Percentiles rank a stretch among this genome's conserved stretches.
These are phyloP conservation scores for Notholithocarpus densiflorus DNA, from an alignment of 306 rosid genomes.

Conservation along the genomic window DNA sequence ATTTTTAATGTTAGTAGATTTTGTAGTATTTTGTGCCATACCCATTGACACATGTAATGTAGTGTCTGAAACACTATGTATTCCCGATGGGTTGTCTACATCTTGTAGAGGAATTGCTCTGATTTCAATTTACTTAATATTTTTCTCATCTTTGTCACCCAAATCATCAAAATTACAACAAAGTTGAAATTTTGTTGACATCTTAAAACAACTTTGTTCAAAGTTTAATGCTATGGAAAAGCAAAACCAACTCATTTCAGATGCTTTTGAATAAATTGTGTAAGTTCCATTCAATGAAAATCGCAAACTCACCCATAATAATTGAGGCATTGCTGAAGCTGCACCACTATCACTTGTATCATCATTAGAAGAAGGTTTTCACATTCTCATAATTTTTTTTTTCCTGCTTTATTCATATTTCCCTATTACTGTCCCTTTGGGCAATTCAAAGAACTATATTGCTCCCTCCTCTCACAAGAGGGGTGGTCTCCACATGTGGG, in stretches of 20 bases:
- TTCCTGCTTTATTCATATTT: background rate
- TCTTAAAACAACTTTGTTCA: background rate
- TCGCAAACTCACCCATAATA: no score
- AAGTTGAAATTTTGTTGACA: background rate
- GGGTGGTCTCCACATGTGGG: no score
- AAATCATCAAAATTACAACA: background rate
- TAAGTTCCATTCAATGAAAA: no score
- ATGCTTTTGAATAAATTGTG: no score
- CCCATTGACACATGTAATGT: background rate
- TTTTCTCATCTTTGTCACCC: background rate
- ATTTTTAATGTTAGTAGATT: slow-evolving; percentile 4
- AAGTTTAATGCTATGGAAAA: background rate
- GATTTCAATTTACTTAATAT: background rate
- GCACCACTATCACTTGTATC: background rate
- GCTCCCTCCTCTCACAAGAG: no score
- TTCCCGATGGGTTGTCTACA: background rate
- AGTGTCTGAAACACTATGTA: background rate
- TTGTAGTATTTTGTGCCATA: slow-evolving; percentile 1
- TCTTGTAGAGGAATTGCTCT: slow-evolving; percentile 8
- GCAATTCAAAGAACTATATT: no score
- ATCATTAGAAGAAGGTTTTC: background rate
- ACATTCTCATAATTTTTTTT: no score
- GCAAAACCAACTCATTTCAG: background rate
- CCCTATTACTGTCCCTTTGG: background rate
- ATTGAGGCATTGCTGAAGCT: background rate